These are phyloP conservation scores for Nakaseomyces kungkrabaensis DNA, from an alignment of 1,139 yeast genomes.

Conservation along the genomic window DNA sequence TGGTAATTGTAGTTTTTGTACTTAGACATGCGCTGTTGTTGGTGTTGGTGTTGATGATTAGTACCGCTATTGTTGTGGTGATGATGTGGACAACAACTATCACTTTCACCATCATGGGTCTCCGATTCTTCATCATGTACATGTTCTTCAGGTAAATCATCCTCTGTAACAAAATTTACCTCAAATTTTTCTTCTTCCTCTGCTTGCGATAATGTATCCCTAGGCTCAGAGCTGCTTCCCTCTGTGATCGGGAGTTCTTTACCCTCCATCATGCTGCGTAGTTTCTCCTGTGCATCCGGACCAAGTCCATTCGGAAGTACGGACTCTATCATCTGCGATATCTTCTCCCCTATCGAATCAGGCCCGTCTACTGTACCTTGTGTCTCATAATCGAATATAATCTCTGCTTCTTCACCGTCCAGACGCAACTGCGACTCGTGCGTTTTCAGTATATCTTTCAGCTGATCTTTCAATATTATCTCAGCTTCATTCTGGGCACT, in stretches of 20 bases:
- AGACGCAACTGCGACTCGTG: slow-evolving; percentile 21
- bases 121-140: slow-evolving; percentile 3
- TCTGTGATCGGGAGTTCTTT: slow-evolving; percentile 18
- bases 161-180: not conserved
- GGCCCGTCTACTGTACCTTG: slow-evolving; percentile 21
- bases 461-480: slow-evolving; percentile 3
- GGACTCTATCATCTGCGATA: slow-evolving; percentile 25
- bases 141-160: slow-evolving; percentile 3
- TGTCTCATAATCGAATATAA: slow-evolving; percentile 26
- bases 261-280: slow-evolving; percentile 21
- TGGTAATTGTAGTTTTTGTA: slow-evolving; percentile 15
- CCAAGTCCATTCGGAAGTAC: slow-evolving; percentile 24
- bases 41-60: not conserved
- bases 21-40: slow-evolving; percentile 4
- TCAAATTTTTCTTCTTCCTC: slow-evolving; percentile 2
- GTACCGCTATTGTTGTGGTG: slow-evolving; percentile 3
- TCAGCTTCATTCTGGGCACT: slow-evolving; percentile 1
- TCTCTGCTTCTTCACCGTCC: slow-evolving; percentile 23
- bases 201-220: not conserved
- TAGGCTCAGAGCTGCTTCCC: slow-evolving; percentile 2
- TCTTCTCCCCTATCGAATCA: slow-evolving; percentile 23
- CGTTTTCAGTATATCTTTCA: slow-evolving; percentile 7
- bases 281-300: slow-evolving; percentile 17
- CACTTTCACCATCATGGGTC: slow-evolving; percentile 4
- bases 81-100: slow-evolving; percentile 12